A percentile compares a stretch with the other conserved stretches of the same genome.
phyloP scores from a whole-genome alignment of 2,329 filamentous ascomycete genomes.

The Curvularia sp. region DNA sequence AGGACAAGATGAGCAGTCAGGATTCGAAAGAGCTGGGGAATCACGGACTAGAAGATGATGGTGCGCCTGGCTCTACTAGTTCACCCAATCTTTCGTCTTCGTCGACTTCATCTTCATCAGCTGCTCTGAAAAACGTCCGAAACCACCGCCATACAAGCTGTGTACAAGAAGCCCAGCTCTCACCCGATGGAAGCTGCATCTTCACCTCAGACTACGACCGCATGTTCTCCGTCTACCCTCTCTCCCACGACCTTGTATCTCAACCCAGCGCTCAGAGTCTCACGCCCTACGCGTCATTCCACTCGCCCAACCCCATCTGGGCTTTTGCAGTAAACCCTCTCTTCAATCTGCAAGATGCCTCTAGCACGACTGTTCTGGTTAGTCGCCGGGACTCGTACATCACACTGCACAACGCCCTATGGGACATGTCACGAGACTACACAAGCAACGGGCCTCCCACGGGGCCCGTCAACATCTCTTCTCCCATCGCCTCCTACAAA shows the following conservation, averaged over 20 bases:
- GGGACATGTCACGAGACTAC: conserved; percentile 38
- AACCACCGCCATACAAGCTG: conserved; percentile 28
- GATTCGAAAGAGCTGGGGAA: background rate
- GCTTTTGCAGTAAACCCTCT: conserved; percentile 62
- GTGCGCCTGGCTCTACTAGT: background rate
- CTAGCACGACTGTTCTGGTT: conserved; percentile 59
- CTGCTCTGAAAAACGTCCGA: background rate
- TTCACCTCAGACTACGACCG: conserved; percentile 62
- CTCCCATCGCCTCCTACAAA: conserved; percentile 59
- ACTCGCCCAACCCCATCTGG: conserved; percentile 59
- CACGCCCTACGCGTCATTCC: conserved; percentile 55
- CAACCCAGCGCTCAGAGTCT: conserved; percentile 37
- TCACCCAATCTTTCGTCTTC: conserved; percentile 1
- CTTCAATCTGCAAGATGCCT: conserved; percentile 60
- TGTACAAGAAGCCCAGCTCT: conserved; percentile 42
- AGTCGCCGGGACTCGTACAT: conserved; percentile 64
- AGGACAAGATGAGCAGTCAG: background rate
- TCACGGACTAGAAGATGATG: background rate
- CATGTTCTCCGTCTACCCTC: conserved; percentile 59
- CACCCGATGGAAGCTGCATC: conserved; percentile 63
- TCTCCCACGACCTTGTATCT: conserved; percentile 22
- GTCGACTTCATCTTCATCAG: conserved; percentile 8
- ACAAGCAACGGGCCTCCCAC: conserved; percentile 16
- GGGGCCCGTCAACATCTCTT: conserved; percentile 34
- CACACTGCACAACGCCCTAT: conserved; percentile 62